Evolutionary conservation across 2,329 filamentous ascomycete species (phyloP).

Genomic region (Lachnellula willkommii): DNA sequence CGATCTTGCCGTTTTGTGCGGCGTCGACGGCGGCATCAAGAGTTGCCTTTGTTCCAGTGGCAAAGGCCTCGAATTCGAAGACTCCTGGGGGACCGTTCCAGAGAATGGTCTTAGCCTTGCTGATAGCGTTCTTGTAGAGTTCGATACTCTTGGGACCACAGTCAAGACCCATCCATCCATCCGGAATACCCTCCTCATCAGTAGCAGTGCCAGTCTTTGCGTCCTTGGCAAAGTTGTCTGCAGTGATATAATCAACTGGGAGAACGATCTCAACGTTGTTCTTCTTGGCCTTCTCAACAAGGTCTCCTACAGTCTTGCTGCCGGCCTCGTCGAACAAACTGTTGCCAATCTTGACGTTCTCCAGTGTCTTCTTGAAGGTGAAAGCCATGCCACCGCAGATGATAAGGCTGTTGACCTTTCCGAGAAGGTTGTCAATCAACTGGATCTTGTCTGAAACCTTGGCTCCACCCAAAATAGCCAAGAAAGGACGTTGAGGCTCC

Average conservation of each 20-base stretch:
- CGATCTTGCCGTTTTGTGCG: conserved; percentile 79
- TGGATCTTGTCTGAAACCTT: conserved; percentile 99
- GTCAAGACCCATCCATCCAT: conserved; percentile 98
- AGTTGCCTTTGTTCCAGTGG: conserved; percentile 84
- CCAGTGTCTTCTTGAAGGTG: conserved; percentile 99
- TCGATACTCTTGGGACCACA: conserved; percentile 84
- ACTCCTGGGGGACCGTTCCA: conserved; percentile 98
- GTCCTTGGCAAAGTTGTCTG: conserved; percentile 87
- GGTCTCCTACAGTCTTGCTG: conserved; percentile 79
- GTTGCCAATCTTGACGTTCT: conserved; percentile 82
- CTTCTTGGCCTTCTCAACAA: conserved; percentile 94
- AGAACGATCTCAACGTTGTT: conserved; percentile 94
- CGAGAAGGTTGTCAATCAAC: conserved; percentile 96
- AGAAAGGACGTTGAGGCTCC: conserved; percentile 88
- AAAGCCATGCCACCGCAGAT: conserved; percentile 98
- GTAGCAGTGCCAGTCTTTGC: conserved; percentile 77
- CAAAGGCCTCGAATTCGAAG: conserved; percentile 95
- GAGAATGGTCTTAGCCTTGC: conserved; percentile 88
- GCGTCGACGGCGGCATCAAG: conserved; percentile 83
- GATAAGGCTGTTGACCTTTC: conserved; percentile 95
- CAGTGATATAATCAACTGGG: conserved; percentile 91
- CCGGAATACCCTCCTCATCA: conserved; percentile 83
- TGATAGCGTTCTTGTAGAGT: conserved; percentile 83
- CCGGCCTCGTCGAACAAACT: conserved; percentile 92
- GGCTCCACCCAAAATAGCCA: conserved; percentile 94